A percentile compares a stretch with the other conserved stretches of the same genome.
Evolutionary conservation across 306 rosid species (phyloP).

Genomic region (Alnus glutinosa): DNA sequence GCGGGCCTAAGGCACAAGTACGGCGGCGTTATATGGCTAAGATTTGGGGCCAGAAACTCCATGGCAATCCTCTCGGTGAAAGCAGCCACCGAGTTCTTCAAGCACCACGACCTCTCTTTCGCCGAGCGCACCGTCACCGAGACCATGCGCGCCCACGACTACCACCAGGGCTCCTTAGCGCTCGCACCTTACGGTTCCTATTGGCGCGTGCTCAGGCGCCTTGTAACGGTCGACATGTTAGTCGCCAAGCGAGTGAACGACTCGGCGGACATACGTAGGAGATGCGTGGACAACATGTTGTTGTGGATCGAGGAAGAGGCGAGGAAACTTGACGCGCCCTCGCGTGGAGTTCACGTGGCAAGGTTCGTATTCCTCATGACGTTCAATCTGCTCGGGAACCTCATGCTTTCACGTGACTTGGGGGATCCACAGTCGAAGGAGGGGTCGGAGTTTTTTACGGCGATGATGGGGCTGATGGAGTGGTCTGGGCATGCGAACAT

Average conservation of each 20-base stretch:
- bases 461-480: slow-evolving; percentile 49
- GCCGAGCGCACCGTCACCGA: slow-evolving; percentile 54
- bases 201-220: slow-evolving; percentile 66
- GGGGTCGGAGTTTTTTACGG: slow-evolving; percentile 48
- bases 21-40: slow-evolving; percentile 61
- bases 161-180: slow-evolving; percentile 55
- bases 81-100: slow-evolving; percentile 51
- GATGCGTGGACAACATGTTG: slow-evolving; percentile 52
- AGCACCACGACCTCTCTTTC: slow-evolving; percentile 54
- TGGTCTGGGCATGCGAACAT: slow-evolving; percentile 49
- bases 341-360: slow-evolving; percentile 47
- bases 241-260: slow-evolving; percentile 52
- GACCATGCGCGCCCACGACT: slow-evolving; percentile 44
- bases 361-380: slow-evolving; percentile 52
- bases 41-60: slow-evolving; percentile 53
- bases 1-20: slow-evolving; percentile 31
- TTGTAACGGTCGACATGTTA: slow-evolving; percentile 60
- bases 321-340: neutral
- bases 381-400: slow-evolving; percentile 58
- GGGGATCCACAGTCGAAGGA: slow-evolving; percentile 40
- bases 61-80: slow-evolving; percentile 54
- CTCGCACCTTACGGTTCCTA: slow-evolving; percentile 62
- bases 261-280: slow-evolving; percentile 32
- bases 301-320: slow-evolving; percentile 54
- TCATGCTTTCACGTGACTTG: slow-evolving; percentile 58